phyloP scores from a whole-genome alignment of 1,284 basidiomycete species.

The Moesziomyces aphidis region DNA sequence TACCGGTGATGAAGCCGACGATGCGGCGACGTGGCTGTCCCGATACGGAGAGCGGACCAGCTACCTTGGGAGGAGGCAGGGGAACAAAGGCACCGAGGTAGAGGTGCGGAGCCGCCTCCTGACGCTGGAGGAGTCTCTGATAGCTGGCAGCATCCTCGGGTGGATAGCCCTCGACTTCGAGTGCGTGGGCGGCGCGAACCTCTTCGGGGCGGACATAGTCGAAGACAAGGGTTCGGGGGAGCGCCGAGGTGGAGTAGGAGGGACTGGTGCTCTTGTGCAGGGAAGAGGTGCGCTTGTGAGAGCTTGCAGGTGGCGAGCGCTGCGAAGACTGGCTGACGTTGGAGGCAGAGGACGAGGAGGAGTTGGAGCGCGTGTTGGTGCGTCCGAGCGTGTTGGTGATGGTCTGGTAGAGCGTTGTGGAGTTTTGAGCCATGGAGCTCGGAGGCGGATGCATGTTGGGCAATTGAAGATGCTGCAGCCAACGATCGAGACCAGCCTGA shows the following conservation, averaged over 20 bases:
- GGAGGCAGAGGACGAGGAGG: conserved; percentile 40
- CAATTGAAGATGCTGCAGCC: neutral
- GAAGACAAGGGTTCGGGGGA: conserved; percentile 50
- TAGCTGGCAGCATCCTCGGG: conserved; percentile 59
- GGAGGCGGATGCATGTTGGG: conserved; percentile 51
- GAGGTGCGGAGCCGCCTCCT: conserved; percentile 60
- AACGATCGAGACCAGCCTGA: no score
- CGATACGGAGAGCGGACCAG: conserved; percentile 56
- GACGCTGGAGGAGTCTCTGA: conserved; percentile 53
- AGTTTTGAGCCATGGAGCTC: conserved; percentile 47
- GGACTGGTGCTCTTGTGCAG: conserved; percentile 12
- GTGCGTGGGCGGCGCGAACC: conserved; percentile 48
- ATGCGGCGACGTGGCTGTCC: conserved; percentile 48
- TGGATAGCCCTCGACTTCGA: conserved; percentile 50
- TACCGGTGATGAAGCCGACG: conserved; percentile 58
- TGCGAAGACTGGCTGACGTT: conserved; percentile 41
- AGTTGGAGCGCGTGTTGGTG: conserved; percentile 41
- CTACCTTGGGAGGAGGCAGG: conserved; percentile 57
- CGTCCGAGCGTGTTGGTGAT: conserved; percentile 44
- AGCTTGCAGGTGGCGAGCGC: conserved; percentile 23
- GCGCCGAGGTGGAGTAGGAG: conserved; percentile 13
- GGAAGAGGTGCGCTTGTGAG: conserved; percentile 36
- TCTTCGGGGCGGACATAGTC: conserved; percentile 59
- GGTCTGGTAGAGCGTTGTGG: conserved; percentile 47
- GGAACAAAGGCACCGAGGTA: conserved; percentile 62